These are phyloP conservation scores for Tagetes patula DNA, from an alignment of 129 eudicot species.

Conservation along the genomic window DNA sequence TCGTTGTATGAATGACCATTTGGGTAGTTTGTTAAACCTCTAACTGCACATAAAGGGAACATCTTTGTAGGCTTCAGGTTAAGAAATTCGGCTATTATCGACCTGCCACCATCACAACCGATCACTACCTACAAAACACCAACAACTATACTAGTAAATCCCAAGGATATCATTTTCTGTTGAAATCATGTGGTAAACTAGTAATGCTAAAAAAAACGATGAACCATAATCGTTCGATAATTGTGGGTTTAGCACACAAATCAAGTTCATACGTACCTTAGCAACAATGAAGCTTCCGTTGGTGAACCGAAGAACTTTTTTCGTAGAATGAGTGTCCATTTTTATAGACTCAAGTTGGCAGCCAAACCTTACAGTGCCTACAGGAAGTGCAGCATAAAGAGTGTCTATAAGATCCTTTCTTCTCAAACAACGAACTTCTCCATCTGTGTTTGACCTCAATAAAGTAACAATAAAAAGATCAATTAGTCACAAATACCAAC, in stretches of 20 bases:
- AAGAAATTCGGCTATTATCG: slow-evolving; percentile 51
- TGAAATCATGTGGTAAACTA: neutral
- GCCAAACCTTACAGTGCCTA: slow-evolving; percentile 48
- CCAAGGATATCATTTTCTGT: neutral
- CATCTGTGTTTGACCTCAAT: slow-evolving; percentile 18
- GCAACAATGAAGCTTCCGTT: slow-evolving; percentile 50
- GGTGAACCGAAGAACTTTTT: slow-evolving; percentile 38
- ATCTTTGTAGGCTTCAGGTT: slow-evolving; percentile 46
- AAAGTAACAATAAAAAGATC: neutral
- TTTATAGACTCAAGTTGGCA: slow-evolving; percentile 48
- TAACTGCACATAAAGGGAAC: slow-evolving; percentile 31
- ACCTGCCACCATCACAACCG: slow-evolving; percentile 69
- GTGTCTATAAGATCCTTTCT: slow-evolving; percentile 57
- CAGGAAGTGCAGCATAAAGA: slow-evolving; percentile 60
- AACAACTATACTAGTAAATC: neutral
- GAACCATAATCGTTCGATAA: neutral
- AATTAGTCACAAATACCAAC: neutral
- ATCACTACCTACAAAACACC: slow-evolving; percentile 45
- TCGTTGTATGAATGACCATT: slow-evolving; percentile 54
- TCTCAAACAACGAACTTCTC: slow-evolving; percentile 57
- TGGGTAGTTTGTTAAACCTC: slow-evolving; percentile 58
- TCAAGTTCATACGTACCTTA: slow-evolving; percentile 38
- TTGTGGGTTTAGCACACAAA: too few relatives aligned
- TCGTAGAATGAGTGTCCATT: slow-evolving; percentile 33
- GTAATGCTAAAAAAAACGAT: neutral